Conservation (phyloP, 441 rosid species). For the Geranium incanum region DNA sequence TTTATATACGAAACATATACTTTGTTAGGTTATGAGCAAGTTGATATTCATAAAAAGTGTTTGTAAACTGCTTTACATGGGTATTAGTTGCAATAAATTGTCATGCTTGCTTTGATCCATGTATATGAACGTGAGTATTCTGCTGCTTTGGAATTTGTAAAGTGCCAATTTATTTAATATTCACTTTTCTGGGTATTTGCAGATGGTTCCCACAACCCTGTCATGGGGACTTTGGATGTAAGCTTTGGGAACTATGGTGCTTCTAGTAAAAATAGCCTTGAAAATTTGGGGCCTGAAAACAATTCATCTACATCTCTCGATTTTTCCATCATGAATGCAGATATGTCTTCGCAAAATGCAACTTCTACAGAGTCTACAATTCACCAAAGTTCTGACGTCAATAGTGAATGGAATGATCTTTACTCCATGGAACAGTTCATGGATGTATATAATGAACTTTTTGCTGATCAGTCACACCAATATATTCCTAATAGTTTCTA, state of each 20-base stretch:
- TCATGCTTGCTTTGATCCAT: conserved; percentile 13
- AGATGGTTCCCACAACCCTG: conserved; percentile 28
- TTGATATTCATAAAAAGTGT: conserved; percentile 30
- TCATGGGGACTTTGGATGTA: conserved; percentile 22
- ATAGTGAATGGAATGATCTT: conserved; percentile 30
- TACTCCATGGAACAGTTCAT: conserved; percentile 28
- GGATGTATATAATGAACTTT: conserved; percentile 26
- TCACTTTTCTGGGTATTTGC: conserved; percentile 27
- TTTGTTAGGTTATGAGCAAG: conserved; percentile 25
- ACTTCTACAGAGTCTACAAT: conserved; percentile 31
- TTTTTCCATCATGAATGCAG: conserved; percentile 21
- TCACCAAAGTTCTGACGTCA: conserved; percentile 33
- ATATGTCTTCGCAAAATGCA: conserved; percentile 24
- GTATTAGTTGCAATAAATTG: conserved; percentile 9
- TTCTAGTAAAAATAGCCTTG: conserved; percentile 24
- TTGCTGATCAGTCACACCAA: conserved; percentile 24
- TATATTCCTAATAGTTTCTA: conserved; percentile 20
- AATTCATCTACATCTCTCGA: conserved; percentile 18
- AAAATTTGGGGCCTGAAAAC: conserved; percentile 27
- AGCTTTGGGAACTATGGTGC: conserved; percentile 17
- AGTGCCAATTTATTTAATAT: conserved; percentile 16
- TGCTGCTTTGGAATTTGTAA: not conserved
- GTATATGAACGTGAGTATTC: conserved; percentile 13
- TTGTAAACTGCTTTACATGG: conserved; percentile 14
- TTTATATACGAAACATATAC: too few species aligned